Conservation (phyloP, 345 rosid species). For the Leavenworthia alabamica region DNA sequence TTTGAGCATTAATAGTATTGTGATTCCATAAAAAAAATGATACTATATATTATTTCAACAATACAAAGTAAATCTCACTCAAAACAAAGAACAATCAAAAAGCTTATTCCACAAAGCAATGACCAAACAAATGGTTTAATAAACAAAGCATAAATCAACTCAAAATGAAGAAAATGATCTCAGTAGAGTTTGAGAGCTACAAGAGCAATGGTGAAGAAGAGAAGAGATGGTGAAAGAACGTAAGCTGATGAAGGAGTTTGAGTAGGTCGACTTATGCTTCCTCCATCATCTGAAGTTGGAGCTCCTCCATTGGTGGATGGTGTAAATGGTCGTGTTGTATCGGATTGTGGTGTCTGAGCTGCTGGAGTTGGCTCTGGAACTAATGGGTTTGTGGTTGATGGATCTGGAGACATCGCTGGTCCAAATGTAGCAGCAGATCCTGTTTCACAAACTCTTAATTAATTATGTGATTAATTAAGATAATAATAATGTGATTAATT, state of each 20-base stretch:
- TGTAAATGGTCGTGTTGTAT: conserved; percentile 42
- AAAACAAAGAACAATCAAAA: no score
- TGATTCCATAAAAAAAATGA: no score
- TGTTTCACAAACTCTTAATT: no score
- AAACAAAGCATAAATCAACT: conserved; percentile 8
- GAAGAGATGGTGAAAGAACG: conserved; percentile 41
- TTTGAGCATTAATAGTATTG: no score
- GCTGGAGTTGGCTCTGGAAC: conserved; percentile 59
- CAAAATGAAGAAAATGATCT: conserved; percentile 24
- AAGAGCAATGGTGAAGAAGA: conserved; percentile 41
- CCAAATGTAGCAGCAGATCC: conserved; percentile 36
- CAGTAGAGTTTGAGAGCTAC: conserved; percentile 35
- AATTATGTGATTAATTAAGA: no score
- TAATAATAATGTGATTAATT: no score
- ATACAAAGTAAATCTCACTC: no score
- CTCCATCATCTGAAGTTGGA: conserved; percentile 44
- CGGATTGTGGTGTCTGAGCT: conserved; percentile 50
- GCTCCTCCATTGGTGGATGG: conserved; percentile 33
- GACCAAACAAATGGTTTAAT: conserved; percentile 5
- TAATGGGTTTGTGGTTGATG: conserved; percentile 42
- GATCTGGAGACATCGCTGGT: conserved; percentile 42
- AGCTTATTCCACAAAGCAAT: no score
- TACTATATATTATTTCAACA: no score
- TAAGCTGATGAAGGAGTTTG: conserved; percentile 48
- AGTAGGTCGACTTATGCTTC: conserved; percentile 42